These are phyloP conservation scores for Aspergillus phoenicis DNA, from an alignment of 2,329 filamentous ascomycete genomes.

Conservation along the genomic window DNA sequence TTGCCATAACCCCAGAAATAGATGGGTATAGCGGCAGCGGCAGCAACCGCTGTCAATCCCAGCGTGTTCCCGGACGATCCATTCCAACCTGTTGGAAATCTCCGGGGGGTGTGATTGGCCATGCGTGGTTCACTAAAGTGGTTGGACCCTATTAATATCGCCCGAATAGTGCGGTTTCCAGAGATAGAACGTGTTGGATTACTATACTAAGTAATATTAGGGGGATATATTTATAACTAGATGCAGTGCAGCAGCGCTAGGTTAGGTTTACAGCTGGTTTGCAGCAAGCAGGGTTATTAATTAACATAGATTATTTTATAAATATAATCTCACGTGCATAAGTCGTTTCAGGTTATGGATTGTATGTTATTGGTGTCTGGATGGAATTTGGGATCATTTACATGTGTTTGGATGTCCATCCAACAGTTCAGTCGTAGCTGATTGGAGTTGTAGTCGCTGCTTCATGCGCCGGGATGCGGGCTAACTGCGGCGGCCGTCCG, in stretches of 20 bases:
- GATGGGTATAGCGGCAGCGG: background rate
- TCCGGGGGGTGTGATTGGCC: background rate
- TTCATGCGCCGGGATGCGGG: no score
- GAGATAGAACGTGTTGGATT: background rate
- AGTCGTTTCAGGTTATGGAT: no score
- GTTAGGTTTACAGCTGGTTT: no score
- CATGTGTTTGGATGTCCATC: background rate
- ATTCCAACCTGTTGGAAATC: constrained; percentile 1
- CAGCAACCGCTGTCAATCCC: background rate
- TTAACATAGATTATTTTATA: constrained; percentile 2
- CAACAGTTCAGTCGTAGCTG: no score
- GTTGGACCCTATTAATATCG: constrained; percentile 8
- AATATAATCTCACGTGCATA: no score
- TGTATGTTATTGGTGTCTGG: no score
- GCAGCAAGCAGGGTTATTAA: background rate
- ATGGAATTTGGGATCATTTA: no score
- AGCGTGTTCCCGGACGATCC: background rate
- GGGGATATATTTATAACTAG: constrained; percentile 2
- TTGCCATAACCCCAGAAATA: background rate
- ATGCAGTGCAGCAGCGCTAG: background rate
- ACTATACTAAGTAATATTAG: background rate
- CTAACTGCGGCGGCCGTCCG: no score
- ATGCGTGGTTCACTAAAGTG: background rate
- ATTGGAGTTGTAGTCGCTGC: no score
- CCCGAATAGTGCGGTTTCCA: background rate